Evolutionary conservation across 2,329 filamentous ascomycete species (phyloP), one percentile per base, ranked within the genome.

Genomic region (Colletotrichum sp.): DNA sequence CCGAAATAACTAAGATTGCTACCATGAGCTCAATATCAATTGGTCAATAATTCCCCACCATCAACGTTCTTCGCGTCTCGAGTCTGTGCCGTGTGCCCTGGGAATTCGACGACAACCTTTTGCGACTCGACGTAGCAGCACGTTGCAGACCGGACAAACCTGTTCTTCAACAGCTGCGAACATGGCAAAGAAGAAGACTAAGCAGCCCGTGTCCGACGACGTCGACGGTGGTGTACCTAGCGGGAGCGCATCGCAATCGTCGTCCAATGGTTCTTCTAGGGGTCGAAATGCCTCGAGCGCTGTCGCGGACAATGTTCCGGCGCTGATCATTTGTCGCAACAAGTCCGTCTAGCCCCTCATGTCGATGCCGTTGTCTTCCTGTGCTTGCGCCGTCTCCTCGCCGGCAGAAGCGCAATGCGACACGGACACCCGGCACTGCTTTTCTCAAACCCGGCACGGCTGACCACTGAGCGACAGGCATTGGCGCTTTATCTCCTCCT

Each of bases 401-500:
- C 48, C 7, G 21, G 61, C 32, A 13, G 24, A 30, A n/a, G 10
- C 24, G 55, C 24, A 39, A 39, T 21, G 28, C 15, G 43, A 52
- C 18, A 64, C 26, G 28, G 34, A 60, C 32, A 43, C 6, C 36
- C 3, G 13, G 16, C 28, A 16, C 21, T 30, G n/a, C 32, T n/a
- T 24, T 24, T 15, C 10, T 66, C 16, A 60, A 16, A 32, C 39
- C 21, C 36, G 59, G 32, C n/a, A 67, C 79, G 65, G 32, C 57
- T 78, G 61, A 80, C 76, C 66, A 71, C 65, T 71, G 69, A 39
- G 28, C 10, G 66, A 39, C 68, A 96, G 95, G 83, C 94, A 96
- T 86, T 96, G 94, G 95, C 91, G 93, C 78, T 95, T 95, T 83
- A 96, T 97, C 75, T 96, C 94, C 26, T 94, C 93, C 32, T 97